Base-by-base conservation (phyloP, 139 green algal species). In the Trebouxia sp. region DNA sequence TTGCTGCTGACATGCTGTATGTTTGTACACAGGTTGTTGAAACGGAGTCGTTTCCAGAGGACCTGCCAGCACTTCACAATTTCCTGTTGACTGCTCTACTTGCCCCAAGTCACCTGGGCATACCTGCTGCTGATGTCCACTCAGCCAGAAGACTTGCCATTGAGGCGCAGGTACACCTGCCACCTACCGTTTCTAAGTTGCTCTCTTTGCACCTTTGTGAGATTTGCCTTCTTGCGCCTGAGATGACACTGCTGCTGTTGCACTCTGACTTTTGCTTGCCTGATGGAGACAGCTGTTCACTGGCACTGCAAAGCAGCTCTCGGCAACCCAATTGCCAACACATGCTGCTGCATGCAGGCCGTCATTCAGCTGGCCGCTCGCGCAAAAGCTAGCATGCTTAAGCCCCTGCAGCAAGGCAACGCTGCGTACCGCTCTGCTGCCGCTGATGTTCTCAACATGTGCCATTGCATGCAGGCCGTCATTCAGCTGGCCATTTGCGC, bases 61-160 rank as follows among this genome's bases (percentile, higher is more conserved):
- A 39, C 14, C 15, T 22, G 5, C 35, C 12, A 4, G 67, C 47
- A 3, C 51, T 83, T 28, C 50, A 62, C 26, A 48, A 58, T 14
- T 65, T 83, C n/a, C n/a, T 83, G 14, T 17, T 83, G 80, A n/a
- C 51, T 15, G 69, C 67, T 1, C 55, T 79, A 26, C 28, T 83
- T 38, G 51, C 50, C 65, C 65, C 78, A 5, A 42, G 32, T 10
- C 45, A 22, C 14, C 47, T 83, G 62, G 78, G 78, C 45, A 17
- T 83, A 15, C 65, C 65, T 28, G 26, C 38, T 20, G 12, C 41
- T 41, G 77, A 82, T 5, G 58, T 38, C n/a, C 26, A 65, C 1
- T 38, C 38, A 15, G 41, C 56, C 6, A 48, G n/a, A 2, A 56
- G 55, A 24, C 38, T 72, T 24, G 76, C 35, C 9, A 9, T n/a